These are phyloP conservation scores for Pulveroboletus frians DNA, from an alignment of 768 basidiomycete genomes.

Conservation along the genomic window DNA sequence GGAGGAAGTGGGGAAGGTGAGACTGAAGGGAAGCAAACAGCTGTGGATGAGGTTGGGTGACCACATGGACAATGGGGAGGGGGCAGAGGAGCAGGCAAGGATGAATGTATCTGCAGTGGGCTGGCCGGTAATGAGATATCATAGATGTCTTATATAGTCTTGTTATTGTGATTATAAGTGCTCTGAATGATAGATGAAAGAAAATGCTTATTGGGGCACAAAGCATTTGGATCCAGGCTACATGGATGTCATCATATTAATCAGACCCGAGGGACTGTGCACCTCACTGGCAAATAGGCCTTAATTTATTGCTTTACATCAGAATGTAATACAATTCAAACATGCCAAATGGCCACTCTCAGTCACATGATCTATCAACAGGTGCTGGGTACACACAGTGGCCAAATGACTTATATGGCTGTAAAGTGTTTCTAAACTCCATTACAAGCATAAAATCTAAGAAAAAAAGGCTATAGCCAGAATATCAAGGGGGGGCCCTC, in stretches of 20 bases:
- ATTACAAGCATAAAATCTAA: too few species aligned
- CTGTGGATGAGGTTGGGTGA: slow-evolving; percentile 23
- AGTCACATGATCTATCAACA: too few species aligned
- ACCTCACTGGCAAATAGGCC: slow-evolving; percentile 53
- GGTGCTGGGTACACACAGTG: too few species aligned
- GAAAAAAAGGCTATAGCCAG: too few species aligned
- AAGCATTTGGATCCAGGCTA: slow-evolving; percentile 67
- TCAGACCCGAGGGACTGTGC: slow-evolving; percentile 32
- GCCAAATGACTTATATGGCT: too few species aligned
- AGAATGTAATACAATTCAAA: too few species aligned
- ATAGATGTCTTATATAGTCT: slow-evolving; percentile 46
- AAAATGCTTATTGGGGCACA: slow-evolving; percentile 79
- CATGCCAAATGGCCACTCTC: too few species aligned
- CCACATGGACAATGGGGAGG: slow-evolving; percentile 27
- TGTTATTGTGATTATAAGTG: slow-evolving; percentile 89
- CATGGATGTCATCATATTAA: not conserved
- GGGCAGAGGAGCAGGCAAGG: slow-evolving; percentile 26
- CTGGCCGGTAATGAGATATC: slow-evolving; percentile 4
- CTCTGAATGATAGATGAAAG: slow-evolving; percentile 81
- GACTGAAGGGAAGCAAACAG: slow-evolving; percentile 31
- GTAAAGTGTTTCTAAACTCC: too few species aligned
- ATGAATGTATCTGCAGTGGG: slow-evolving; percentile 25
- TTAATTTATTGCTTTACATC: slow-evolving; percentile 26
- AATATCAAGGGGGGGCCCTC: too few species aligned
- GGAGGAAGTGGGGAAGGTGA: slow-evolving; percentile 42